These are phyloP conservation scores for Neofusicoccum sp. DNA, from an alignment of 2,329 filamentous ascomycete species.

Conservation along the genomic window DNA sequence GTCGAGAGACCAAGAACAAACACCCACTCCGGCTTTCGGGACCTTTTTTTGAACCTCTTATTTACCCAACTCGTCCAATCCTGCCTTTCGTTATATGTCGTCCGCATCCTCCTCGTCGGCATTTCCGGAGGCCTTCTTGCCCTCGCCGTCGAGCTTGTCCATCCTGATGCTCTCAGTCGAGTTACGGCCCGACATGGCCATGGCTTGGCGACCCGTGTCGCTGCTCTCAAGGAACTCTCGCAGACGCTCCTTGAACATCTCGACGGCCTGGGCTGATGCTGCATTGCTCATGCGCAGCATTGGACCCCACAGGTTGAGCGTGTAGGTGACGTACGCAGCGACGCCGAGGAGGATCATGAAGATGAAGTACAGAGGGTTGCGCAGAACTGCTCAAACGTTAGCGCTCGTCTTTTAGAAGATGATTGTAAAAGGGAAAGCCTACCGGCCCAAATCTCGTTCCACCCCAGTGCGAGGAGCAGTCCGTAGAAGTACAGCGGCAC, in stretches of 20 bases:
- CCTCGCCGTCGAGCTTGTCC: slow-evolving; percentile 6
- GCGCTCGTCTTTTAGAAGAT: not conserved
- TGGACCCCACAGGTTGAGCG: slow-evolving; percentile 90
- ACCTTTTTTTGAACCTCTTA: slow-evolving; percentile 43
- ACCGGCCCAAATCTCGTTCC: slow-evolving; percentile 97
- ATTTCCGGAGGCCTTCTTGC: slow-evolving; percentile 3
- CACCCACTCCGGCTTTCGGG: slow-evolving; percentile 12
- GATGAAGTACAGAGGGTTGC: slow-evolving; percentile 90
- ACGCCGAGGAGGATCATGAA: slow-evolving; percentile 74
- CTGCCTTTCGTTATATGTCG: slow-evolving; percentile 3
- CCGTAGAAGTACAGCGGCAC: slow-evolving; percentile 94
- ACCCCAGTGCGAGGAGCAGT: slow-evolving; percentile 84
- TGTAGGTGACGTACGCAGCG: slow-evolving; percentile 86
- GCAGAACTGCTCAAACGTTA: slow-evolving; percentile 63
- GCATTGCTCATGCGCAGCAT: slow-evolving; percentile 95
- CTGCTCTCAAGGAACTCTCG: slow-evolving; percentile 85
- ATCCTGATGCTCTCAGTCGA: slow-evolving; percentile 7
- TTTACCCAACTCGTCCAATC: not conserved
- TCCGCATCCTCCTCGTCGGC: slow-evolving; percentile 7
- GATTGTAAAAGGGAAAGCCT: slow-evolving; percentile 42
- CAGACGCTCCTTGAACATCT: slow-evolving; percentile 88
- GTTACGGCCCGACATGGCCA: slow-evolving; percentile 59
- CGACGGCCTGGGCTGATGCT: slow-evolving; percentile 78
- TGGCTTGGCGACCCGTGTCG: slow-evolving; percentile 79
- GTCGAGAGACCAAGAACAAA: not conserved